Evolutionary conservation across 768 basidiomycete genomes (phyloP).

Genomic region (Stropharia rugosoannulata): DNA sequence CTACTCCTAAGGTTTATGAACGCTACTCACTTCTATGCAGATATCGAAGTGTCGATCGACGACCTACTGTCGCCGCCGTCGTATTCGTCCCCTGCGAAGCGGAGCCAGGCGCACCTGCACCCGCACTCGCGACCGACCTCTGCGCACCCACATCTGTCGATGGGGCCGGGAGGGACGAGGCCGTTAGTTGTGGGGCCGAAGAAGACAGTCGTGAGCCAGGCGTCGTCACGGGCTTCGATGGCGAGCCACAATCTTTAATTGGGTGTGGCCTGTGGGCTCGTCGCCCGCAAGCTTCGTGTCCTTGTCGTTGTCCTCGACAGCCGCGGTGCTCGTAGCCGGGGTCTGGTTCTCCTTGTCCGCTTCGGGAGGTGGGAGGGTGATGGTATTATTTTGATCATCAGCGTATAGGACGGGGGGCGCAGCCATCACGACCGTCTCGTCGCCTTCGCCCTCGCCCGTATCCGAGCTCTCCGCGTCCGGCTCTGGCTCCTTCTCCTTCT

Average conservation of each 20-base stretch:
- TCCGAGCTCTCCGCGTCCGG: neutral
- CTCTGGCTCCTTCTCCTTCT: neutral
- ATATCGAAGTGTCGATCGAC: conserved; percentile 76
- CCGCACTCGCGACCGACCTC: conserved; percentile 26
- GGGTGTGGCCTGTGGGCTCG: too few relatives aligned
- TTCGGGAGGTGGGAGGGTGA: conserved; percentile 2
- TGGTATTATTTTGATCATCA: too few relatives aligned
- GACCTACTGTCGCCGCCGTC: conserved; percentile 54
- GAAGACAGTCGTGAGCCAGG: too few relatives aligned
- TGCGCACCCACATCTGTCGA: conserved; percentile 30
- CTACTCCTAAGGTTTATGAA: neutral
- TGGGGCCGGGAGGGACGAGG: too few relatives aligned
- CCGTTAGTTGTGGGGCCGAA: too few relatives aligned
- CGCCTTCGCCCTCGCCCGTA: neutral
- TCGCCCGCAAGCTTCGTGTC: neutral
- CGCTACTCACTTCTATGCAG: conserved; percentile 31
- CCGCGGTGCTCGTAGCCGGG: neutral
- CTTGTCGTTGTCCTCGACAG: neutral
- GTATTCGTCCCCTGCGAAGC: conserved; percentile 17
- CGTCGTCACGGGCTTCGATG: too few relatives aligned
- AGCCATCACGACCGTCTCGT: neutral
- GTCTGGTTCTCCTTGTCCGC: conserved; percentile 7
- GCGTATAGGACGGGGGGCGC: neutral
- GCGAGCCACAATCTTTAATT: too few relatives aligned
- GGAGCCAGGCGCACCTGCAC: conserved; percentile 12